Evolutionary conservation across 2,329 filamentous ascomycete genomes (phyloP), one percentile per base, ranked within the genome.

Genomic region (Ramichloridium luteum): DNA sequence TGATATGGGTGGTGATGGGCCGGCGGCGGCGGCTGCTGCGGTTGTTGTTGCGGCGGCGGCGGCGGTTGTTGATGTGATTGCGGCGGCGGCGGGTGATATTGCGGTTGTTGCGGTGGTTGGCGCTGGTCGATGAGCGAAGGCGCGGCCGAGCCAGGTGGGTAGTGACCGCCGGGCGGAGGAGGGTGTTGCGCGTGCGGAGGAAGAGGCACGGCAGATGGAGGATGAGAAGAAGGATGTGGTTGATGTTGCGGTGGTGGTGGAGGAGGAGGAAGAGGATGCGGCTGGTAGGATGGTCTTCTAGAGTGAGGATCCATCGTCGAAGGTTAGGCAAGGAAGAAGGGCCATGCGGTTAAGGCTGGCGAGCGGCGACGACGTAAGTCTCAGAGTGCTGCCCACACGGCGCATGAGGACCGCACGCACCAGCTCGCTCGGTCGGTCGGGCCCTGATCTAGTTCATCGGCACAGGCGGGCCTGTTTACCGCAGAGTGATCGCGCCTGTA

Each of bases 251-350:
- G 31, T 26, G 12, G 25, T n/a, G 14, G n/a, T 27, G 16, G 35
- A 25, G n/a, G 16, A 10, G 29, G 39, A 9, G 28, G 34, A 13
- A 23, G 37, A 23, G 35, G 35, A 5, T 35, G 36, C 11, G 39
- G 39, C 13, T 40, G 34, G 25, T 38, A 38, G 13, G 34, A 35
- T 27, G 36, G 37, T 42, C 39, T 40, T 32, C 38, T 40, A 39
- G 37, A 28, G 36, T 48, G 20, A 23, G 20, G 65, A 80, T 94
- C 55, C 74, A 23, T 23, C 20, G 20, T 23, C 8, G 20, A 8
- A 23, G 20, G n/a, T 23, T n/a, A 23, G n/a, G 20, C 20, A 23
- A 23, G 20, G 20, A n/a, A 23, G 8, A 8, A 23, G 20, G 8
- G n/a, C 20, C 20, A 23, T 23, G 20, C 20, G 20, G 20, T 23